phyloP scores from a whole-genome alignment of 2,329 filamentous ascomycete species.

The Aspergillus fructus region DNA sequence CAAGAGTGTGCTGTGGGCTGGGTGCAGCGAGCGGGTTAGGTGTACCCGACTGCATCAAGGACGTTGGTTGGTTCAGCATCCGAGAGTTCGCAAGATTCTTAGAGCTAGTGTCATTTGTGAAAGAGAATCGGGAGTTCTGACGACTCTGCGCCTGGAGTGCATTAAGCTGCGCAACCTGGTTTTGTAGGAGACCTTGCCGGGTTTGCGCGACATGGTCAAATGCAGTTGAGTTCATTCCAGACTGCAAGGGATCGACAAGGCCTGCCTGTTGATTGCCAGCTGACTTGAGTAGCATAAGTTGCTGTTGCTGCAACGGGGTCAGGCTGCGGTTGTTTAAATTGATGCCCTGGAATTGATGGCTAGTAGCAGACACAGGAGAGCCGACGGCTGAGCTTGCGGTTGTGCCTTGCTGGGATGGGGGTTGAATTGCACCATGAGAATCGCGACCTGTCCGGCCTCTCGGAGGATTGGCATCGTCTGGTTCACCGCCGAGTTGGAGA shows the following conservation, averaged over 20 bases:
- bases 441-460: constrained; percentile 52
- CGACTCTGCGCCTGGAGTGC: constrained; percentile 69
- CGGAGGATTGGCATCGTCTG: constrained; percentile 69
- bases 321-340: constrained; percentile 69
- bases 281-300: constrained; percentile 65
- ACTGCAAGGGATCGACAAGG: constrained; percentile 46
- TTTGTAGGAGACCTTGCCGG: constrained; percentile 46
- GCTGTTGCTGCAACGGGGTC: constrained; percentile 77
- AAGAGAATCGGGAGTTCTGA: constrained; percentile 84
- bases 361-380: constrained; percentile 40
- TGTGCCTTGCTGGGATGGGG: constrained; percentile 69
- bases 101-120: constrained; percentile 60
- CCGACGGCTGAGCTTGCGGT: constrained; percentile 43
- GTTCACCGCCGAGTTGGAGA: constrained; percentile 86
- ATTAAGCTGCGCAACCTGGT: constrained; percentile 50
- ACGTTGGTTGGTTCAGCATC: constrained; percentile 52
- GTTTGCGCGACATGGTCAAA: constrained; percentile 45
- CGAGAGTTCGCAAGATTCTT: constrained; percentile 61
- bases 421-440: constrained; percentile 67
- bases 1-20: constrained; percentile 41
- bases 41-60: constrained; percentile 38
- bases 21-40: constrained; percentile 39
- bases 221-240: constrained; percentile 28
- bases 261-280: constrained; percentile 60
- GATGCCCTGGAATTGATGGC: constrained; percentile 52